phyloP scores from a whole-genome alignment of 2,329 filamentous ascomycete genomes.

The Penicillium sp. region DNA sequence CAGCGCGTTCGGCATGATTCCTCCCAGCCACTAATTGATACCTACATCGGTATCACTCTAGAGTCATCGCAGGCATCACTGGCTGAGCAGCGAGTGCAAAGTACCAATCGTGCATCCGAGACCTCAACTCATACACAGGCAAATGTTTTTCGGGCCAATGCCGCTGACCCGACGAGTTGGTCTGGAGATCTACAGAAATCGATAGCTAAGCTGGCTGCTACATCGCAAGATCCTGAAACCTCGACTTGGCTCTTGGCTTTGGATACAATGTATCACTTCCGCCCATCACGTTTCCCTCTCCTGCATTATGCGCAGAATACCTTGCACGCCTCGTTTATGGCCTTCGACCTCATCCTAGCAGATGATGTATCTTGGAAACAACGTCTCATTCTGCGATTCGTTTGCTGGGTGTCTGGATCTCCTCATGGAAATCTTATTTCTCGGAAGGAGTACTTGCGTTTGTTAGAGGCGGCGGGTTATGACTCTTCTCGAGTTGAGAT shows the following conservation, averaged over 20 bases:
- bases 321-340: conserved; percentile 49
- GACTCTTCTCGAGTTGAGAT: conserved; percentile 39
- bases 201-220: conserved; percentile 2
- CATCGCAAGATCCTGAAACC: not conserved
- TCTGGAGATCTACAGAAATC: conserved; percentile 20
- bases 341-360: conserved; percentile 49
- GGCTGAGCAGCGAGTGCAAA: conserved; percentile 19
- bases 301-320: conserved; percentile 39
- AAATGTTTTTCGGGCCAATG: conserved; percentile 47
- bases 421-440: conserved; percentile 49
- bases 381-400: conserved; percentile 34
- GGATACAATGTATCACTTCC: conserved; percentile 55
- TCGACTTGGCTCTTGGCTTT: conserved; percentile 50
- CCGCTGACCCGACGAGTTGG: conserved; percentile 46
- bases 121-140: not conserved
- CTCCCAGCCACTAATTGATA: conserved; percentile 29
- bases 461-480: conserved; percentile 49
- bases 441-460: conserved; percentile 40
- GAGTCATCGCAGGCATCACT: conserved; percentile 43
- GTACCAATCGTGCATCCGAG: not conserved
- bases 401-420: conserved; percentile 47
- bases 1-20: not conserved
- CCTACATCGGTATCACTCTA: conserved; percentile 52
- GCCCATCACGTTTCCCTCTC: conserved; percentile 47
- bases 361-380: conserved; percentile 23